A percentile compares a stretch with the other conserved stretches of the same genome.
phyloP scores from a whole-genome alignment of 306 rosid species.

The Lotus japonicus region DNA sequence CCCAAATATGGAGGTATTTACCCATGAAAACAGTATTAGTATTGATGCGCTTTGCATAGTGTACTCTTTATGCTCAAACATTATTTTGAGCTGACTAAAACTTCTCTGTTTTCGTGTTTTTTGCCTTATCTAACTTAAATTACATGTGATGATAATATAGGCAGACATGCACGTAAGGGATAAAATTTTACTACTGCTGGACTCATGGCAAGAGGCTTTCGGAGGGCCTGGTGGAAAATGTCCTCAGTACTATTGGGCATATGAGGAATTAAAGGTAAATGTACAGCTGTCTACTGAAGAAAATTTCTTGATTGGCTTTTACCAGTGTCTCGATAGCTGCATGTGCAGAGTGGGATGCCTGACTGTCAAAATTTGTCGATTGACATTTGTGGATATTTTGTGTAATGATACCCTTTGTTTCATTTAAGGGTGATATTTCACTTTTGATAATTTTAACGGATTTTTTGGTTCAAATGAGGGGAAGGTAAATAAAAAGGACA shows the following conservation, averaged over 20 bases:
- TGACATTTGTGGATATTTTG: not conserved
- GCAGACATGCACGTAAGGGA: slow-evolving; percentile 92
- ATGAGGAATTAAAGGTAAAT: slow-evolving; percentile 72
- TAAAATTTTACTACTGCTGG: slow-evolving; percentile 70
- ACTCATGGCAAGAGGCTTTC: slow-evolving; percentile 96
- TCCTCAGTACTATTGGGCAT: slow-evolving; percentile 91
- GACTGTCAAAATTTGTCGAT: not conserved
- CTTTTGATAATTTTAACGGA: not conserved
- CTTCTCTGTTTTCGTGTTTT: not conserved
- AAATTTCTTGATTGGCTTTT: slow-evolving; percentile 1
- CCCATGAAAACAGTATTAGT: not conserved
- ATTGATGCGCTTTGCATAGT: not conserved
- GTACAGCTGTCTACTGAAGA: not conserved
- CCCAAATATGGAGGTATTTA: slow-evolving; percentile 2
- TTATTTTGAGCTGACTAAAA: not conserved
- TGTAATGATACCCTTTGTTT: not conserved
- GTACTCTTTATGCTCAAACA: not conserved
- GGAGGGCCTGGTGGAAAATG: slow-evolving; percentile 87
- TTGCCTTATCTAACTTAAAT: slow-evolving; percentile 9
- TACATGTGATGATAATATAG: slow-evolving; percentile 38
- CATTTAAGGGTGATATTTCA: not conserved
- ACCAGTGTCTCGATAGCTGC: slow-evolving; percentile 14
- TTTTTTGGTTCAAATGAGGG: too few relatives aligned
- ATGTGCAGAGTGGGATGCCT: not conserved
- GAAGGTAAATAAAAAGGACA: too few relatives aligned